Conservation (phyloP, 495 filamentous ascomycete species). For the Cercophora samala region DNA sequence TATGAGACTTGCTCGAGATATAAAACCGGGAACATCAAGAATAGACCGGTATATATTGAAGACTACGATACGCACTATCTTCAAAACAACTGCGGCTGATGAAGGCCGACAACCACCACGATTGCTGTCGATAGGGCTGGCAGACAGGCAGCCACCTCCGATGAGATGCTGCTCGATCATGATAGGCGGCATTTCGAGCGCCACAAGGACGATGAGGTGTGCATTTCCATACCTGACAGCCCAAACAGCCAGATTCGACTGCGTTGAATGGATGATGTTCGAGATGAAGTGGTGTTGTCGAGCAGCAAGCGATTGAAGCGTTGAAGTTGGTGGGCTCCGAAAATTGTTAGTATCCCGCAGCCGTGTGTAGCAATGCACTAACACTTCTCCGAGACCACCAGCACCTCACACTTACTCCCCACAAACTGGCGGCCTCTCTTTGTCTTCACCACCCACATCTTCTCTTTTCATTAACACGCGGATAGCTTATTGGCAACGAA, state of each 20-base stretch:
- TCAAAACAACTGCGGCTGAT: background rate
- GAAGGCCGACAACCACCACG: background rate
- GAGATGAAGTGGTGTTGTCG: background rate
- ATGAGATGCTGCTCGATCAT: background rate
- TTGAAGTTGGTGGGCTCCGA: no score
- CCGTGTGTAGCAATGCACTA: background rate
- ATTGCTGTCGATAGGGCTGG: no score
- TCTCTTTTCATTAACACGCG: background rate
- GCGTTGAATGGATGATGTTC: background rate
- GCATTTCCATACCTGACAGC: background rate
- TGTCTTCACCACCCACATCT: background rate
- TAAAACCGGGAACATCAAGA: background rate
- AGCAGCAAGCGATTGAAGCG: background rate
- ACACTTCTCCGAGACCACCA: background rate
- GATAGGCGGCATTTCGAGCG: background rate
- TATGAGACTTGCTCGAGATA: background rate
- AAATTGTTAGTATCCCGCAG: background rate
- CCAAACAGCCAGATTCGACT: background rate
- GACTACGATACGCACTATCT: background rate
- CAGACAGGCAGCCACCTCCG: no score
- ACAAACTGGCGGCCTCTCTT: background rate
- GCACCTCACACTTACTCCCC: background rate
- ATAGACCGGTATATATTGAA: background rate
- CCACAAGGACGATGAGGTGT: background rate
- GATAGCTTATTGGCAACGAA: background rate